These are phyloP conservation scores for Hypoxylon fuscum DNA, from an alignment of 495 filamentous ascomycete genomes.

Conservation along the genomic window DNA sequence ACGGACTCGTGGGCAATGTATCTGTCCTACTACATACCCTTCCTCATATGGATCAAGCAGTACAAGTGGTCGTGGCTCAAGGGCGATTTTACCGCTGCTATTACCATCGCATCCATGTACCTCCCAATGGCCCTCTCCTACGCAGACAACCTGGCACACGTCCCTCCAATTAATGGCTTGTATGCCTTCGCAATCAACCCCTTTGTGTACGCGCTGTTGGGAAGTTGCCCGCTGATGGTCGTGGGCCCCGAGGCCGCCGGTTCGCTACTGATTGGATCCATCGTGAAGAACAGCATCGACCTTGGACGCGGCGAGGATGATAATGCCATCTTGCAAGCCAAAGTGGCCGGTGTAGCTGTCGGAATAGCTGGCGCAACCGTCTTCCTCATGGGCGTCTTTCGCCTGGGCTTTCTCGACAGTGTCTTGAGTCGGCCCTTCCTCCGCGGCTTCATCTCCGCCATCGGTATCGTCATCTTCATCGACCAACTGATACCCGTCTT, in stretches of 20 bases:
- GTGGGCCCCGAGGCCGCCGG: slow-evolving; percentile 96
- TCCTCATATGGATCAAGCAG: slow-evolving; percentile 85
- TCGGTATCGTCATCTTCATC: slow-evolving; percentile 94
- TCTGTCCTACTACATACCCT: slow-evolving; percentile 91
- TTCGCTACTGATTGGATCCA: slow-evolving; percentile 85
- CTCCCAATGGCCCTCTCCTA: slow-evolving; percentile 96
- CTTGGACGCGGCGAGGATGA: slow-evolving; percentile 74
- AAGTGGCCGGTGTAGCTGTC: slow-evolving; percentile 88
- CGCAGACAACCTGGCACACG: slow-evolving; percentile 91
- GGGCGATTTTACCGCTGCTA: slow-evolving; percentile 84
- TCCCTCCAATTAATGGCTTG: slow-evolving; percentile 93
- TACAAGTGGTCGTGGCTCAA: slow-evolving; percentile 83
- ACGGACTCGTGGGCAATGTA: slow-evolving; percentile 72
- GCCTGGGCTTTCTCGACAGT: slow-evolving; percentile 94
- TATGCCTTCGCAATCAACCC: slow-evolving; percentile 95
- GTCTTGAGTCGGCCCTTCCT: slow-evolving; percentile 93
- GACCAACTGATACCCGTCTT: slow-evolving; percentile 94
- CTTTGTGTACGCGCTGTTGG: slow-evolving; percentile 85
- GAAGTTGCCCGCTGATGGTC: slow-evolving; percentile 91
- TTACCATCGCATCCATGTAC: slow-evolving; percentile 96
- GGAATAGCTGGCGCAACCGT: slow-evolving; percentile 88
- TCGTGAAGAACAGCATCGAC: slow-evolving; percentile 80
- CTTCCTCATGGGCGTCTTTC: slow-evolving; percentile 79
- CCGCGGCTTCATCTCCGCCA: slow-evolving; percentile 93
- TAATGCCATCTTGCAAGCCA: slow-evolving; percentile 73